Evolutionary conservation across 2,329 filamentous ascomycete species (phyloP), one percentile per base, ranked within the genome.

Genomic region (Cryphonectria parasitica): DNA sequence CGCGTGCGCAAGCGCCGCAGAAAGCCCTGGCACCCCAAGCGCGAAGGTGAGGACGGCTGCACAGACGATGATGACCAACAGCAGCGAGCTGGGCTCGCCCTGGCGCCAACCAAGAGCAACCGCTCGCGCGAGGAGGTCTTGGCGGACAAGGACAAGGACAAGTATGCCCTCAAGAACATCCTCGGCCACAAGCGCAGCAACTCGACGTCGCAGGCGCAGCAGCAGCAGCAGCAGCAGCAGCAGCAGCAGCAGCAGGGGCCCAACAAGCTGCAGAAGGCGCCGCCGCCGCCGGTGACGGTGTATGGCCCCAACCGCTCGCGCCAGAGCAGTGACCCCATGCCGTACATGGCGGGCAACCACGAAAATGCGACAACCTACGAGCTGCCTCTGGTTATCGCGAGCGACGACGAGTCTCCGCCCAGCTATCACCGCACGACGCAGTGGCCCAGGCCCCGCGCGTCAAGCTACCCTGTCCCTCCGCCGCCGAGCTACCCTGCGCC

Each of bases 1-100:
- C 79, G 78, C 36, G 74, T 79, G 31, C 81, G 79, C 58, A 80
- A 79, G 52, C 83, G 79, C 69, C 80, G 79, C 41, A 83, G 79
- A 71, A 77, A 75, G 69, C 75, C 75, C 25, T 72, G 70, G 36
- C 74, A 79, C 66, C 76, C 74, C 63, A 77, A 76, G 60, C 71
- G 69, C 41, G 77, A 80, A 68, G 82, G 80, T 54, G 78, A 76
- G 43, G 76, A 75, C 49, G 76, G 77, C 28, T 31, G 43, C 39
- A 64, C 61, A 22, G 61, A 64, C 25, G 61, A 64, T 25, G 61
- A 64, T 39, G 41, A 43, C 3, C 25, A 36, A 17, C 31, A 36
- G 34, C 58, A 63, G 62, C 39, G 77, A 17, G 74, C 78, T 0
- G 74, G 71, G 28, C 68, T 70, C 41, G 28, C 36, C 41, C 64